Evolutionary conservation across 2,329 filamentous ascomycete genomes (phyloP).

Genomic region (Raffaelea ambrosiae): DNA sequence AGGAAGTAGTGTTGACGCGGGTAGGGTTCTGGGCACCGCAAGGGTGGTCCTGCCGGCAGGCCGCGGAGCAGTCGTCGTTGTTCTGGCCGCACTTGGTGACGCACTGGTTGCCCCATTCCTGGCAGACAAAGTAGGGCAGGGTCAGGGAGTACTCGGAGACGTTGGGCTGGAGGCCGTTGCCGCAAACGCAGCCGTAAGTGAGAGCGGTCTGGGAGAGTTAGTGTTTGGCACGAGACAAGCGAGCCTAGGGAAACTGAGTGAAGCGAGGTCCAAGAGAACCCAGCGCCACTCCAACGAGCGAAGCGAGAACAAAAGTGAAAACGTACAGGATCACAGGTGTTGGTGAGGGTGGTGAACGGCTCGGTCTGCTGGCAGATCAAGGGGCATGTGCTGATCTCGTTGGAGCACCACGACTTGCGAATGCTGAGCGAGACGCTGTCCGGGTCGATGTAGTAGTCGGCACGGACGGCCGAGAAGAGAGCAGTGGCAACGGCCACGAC

Average conservation of each 20-base stretch:
- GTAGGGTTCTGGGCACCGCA: conserved; percentile 63
- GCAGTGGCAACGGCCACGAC: conserved; percentile 46
- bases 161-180: conserved; percentile 58
- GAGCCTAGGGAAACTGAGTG: background rate
- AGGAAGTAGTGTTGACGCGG: conserved; percentile 46
- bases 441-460: conserved; percentile 56
- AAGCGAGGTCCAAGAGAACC: background rate
- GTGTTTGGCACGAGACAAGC: too few relatives aligned
- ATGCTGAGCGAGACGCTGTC: conserved; percentile 41
- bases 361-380: conserved; percentile 59
- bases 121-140: conserved; percentile 69
- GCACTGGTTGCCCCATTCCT: conserved; percentile 62
- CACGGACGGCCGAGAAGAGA: conserved; percentile 43
- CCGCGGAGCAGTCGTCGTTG: conserved; percentile 48
- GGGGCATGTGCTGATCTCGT: conserved; percentile 57
- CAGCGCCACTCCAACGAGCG: too few relatives aligned
- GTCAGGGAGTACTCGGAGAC: conserved; percentile 70
- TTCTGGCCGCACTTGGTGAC: conserved; percentile 43
- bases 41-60: conserved; percentile 58
- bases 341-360: conserved; percentile 43
- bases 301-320: background rate
- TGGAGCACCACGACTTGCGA: conserved; percentile 55
- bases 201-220: conserved; percentile 40
- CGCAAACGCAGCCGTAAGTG: conserved; percentile 65
- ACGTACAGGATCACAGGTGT: conserved; percentile 60